Base-by-base conservation (phyloP, 805 yeast species). In the Metschnikowia dekortorum region DNA sequence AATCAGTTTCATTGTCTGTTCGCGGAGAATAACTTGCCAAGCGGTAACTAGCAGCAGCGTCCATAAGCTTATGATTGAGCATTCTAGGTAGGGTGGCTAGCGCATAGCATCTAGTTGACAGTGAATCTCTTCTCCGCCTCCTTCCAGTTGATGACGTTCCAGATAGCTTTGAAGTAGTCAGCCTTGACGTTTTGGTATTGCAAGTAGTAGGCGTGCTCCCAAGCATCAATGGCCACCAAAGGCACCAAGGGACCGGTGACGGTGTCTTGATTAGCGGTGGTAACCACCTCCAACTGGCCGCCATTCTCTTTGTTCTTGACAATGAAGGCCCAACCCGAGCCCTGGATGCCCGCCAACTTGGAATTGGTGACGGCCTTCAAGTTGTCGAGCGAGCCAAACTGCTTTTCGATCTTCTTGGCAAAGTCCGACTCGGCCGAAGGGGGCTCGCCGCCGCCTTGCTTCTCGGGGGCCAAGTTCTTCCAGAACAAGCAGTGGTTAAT, bases 151-250 rank as follows among this genome's bases (percentile, higher is more conserved):
- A 76, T 68, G 42, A 76, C 80, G 53, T 74, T 73, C 76, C 78
- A 76, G 55, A 76, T 72, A 46, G 78, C 76, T 61, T 75, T 75
- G 60, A 76, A 74, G 61, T 76, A 76, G 59, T 74, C 79, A 16
- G 65, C 76, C 61, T 76, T 76, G 52, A 72, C 78, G 58, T 76
- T 76, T 59, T 76, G 78, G 64, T 76, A 76, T 57, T 76, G 80
- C 60, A 76, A 73, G 65, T 76, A 76, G 63, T 76, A 76, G 50
- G 80, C 80, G 57, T 76, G 80, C 60, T 76, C 80, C 81, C 81
- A 76, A 48, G 79, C 79, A 63, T 76, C 81, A 61, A 76, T 76
- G 14, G 79, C 80, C 53, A 76, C 66, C 62, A 76, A 69, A 13
- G 78, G 75, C 47, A 70, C 72, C 48, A 65, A 68, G 8, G 75